Percentiles rank a stretch among this genome's conserved stretches.
Evolutionary conservation across 192 early-diverging fungal genomes (phyloP).

Genomic region (Backusella tarrabulga): DNA sequence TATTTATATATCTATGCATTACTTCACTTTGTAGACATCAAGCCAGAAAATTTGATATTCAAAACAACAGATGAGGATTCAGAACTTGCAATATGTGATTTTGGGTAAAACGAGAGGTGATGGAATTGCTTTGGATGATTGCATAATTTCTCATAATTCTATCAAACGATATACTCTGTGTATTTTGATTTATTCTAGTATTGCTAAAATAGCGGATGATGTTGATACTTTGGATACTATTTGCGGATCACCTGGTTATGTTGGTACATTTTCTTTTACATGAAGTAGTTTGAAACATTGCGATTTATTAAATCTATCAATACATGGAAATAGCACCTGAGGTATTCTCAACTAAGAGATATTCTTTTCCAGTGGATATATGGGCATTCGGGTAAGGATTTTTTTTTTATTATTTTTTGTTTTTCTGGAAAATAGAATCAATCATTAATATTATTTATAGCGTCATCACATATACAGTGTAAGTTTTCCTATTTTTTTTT

Average conservation of each 20-base stretch:
- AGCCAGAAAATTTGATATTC: constrained; percentile 89
- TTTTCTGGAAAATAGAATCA: neutral
- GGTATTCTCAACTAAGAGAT: constrained; percentile 73
- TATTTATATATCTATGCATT: neutral
- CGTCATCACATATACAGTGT: constrained; percentile 86
- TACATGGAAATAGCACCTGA: constrained; percentile 62
- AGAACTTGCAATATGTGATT: constrained; percentile 82
- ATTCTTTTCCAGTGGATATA: constrained; percentile 90
- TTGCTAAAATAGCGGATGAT: constrained; percentile 57
- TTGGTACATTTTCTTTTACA: constrained; percentile 11
- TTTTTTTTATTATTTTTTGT: neutral
- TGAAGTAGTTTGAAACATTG: neutral
- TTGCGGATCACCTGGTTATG: constrained; percentile 85
- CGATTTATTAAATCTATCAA: neutral
- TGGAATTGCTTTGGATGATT: neutral
- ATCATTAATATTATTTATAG: constrained; percentile 28
- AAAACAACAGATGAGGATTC: constrained; percentile 55
- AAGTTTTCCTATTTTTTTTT: constrained; percentile 22
- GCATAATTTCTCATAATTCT: too few relatives aligned
- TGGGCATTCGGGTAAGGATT: constrained; percentile 76
- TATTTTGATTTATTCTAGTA: constrained; percentile 34
- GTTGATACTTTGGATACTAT: constrained; percentile 72
- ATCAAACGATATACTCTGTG: neutral
- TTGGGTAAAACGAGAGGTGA: constrained; percentile 47
- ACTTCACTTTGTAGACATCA: constrained; percentile 47